Conservation (phyloP, 352 stramenopile species). For the Globisporangium apiculatum region DNA sequence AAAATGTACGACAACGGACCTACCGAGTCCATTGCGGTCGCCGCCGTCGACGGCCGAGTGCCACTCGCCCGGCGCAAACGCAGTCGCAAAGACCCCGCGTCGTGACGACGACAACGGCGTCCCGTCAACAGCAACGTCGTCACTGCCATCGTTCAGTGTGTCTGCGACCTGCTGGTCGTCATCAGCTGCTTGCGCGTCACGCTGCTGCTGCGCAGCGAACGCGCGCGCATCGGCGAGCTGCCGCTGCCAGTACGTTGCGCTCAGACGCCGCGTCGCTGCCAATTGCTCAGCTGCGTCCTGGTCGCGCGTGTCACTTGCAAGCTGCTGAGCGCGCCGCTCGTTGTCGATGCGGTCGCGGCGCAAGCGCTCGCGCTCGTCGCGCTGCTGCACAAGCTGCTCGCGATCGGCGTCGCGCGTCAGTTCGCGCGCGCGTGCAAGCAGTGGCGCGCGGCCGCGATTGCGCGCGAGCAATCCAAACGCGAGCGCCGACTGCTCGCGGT, state of each 20-base stretch:
- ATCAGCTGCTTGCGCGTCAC: conserved; percentile 32
- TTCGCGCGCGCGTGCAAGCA: conserved; percentile 37
- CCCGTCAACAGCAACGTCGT: background rate
- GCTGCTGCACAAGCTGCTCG: conserved; percentile 20
- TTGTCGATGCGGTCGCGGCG: conserved; percentile 29
- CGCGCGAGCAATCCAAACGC: conserved; percentile 51
- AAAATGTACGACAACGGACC: background rate
- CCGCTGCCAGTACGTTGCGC: conserved; percentile 66
- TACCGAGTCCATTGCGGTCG: conserved; percentile 40
- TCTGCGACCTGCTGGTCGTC: conserved; percentile 11
- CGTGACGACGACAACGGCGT: conserved; percentile 16
- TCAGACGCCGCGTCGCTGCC: conserved; percentile 36
- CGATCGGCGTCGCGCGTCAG: conserved; percentile 48
- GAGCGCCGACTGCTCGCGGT: conserved; percentile 28
- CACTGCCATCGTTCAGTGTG: background rate
- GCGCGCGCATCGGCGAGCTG: conserved; percentile 40
- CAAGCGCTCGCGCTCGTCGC: conserved; percentile 39
- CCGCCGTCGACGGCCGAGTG: conserved; percentile 40
- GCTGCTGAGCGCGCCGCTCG: conserved; percentile 31
- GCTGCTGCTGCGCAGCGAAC: conserved; percentile 34
- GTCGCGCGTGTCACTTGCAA: conserved; percentile 10
- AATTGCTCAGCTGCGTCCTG: conserved; percentile 19
- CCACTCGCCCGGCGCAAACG: conserved; percentile 45
- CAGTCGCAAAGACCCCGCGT: conserved; percentile 50
- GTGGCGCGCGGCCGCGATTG: conserved; percentile 45